A percentile compares a stretch with the other conserved stretches of the same genome.
phyloP scores from a whole-genome alignment of 495 filamentous ascomycete genomes.

The Daldinia childiae region DNA sequence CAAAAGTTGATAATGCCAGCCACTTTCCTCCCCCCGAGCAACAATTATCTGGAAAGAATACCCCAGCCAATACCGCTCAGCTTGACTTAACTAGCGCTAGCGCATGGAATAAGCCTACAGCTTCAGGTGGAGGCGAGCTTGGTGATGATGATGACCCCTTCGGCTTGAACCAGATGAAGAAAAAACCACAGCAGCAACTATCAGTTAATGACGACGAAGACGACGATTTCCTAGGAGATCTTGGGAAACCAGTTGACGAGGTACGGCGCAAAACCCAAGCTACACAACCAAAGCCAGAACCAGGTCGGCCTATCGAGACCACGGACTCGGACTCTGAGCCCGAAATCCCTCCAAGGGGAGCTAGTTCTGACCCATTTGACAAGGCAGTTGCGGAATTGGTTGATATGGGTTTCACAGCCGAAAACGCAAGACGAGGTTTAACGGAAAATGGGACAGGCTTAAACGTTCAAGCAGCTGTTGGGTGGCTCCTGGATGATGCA shows the following conservation, averaged over 20 bases:
- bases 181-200: conserved; percentile 46
- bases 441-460: conserved; percentile 79
- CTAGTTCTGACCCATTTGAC: conserved; percentile 70
- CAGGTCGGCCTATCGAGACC: conserved; percentile 57
- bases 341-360: conserved; percentile 41
- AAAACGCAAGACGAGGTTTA: conserved; percentile 80
- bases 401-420: conserved; percentile 91
- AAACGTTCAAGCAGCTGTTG: conserved; percentile 87
- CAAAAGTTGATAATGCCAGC: conserved; percentile 68
- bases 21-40: conserved; percentile 64
- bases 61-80: conserved; percentile 36
- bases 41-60: conserved; percentile 36
- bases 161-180: conserved; percentile 73
- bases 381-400: conserved; percentile 87
- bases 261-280: conserved; percentile 57
- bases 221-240: conserved; percentile 87
- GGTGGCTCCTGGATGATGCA: conserved; percentile 89
- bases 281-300: conserved; percentile 54
- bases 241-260: conserved; percentile 88
- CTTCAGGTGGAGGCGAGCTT: conserved; percentile 37
- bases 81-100: conserved; percentile 44
- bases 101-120: conserved; percentile 37
- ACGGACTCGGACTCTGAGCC: conserved; percentile 55
- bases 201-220: conserved; percentile 73
- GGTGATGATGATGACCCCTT: conserved; percentile 83